A percentile compares a stretch with the other conserved stretches of the same genome.
phyloP scores from a whole-genome alignment of 163 green algal genomes.

The Dunaliella salina region DNA sequence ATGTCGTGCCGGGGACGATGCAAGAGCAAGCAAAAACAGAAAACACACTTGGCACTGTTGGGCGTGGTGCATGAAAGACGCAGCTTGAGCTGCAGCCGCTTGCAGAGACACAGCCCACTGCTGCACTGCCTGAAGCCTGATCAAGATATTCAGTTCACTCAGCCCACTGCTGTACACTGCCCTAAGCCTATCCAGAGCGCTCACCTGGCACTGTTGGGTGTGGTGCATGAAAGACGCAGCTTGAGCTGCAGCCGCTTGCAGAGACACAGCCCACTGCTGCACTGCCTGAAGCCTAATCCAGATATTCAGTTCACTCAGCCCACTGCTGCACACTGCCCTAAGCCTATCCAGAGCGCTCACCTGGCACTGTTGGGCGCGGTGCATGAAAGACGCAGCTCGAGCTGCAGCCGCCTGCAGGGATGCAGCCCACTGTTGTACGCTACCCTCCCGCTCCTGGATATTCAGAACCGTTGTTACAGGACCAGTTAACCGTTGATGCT shows the following conservation, averaged over 20 bases:
- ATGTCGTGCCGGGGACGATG: too few relatives aligned
- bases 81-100: background rate
- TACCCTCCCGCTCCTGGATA: background rate
- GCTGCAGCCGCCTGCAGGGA: background rate
- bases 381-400: background rate
- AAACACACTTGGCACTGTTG: background rate
- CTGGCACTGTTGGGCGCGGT: background rate
- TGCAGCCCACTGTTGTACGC: background rate
- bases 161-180: too few relatives aligned
- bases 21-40: too few relatives aligned
- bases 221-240: background rate
- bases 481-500: too few relatives aligned
- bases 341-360: too few relatives aligned
- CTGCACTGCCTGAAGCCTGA: background rate
- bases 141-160: too few relatives aligned
- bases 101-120: slow-evolving; percentile 3
- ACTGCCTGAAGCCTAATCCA: background rate
- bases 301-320: too few relatives aligned
- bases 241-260: background rate
- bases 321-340: too few relatives aligned
- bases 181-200: too few relatives aligned
- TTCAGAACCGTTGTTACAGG: too few relatives aligned
- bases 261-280: slow-evolving; percentile 4
- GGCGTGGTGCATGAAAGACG: background rate
- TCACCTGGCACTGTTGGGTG: background rate